Base-by-base conservation (phyloP, 306 rosid species). In the Rubus idaeus region DNA sequence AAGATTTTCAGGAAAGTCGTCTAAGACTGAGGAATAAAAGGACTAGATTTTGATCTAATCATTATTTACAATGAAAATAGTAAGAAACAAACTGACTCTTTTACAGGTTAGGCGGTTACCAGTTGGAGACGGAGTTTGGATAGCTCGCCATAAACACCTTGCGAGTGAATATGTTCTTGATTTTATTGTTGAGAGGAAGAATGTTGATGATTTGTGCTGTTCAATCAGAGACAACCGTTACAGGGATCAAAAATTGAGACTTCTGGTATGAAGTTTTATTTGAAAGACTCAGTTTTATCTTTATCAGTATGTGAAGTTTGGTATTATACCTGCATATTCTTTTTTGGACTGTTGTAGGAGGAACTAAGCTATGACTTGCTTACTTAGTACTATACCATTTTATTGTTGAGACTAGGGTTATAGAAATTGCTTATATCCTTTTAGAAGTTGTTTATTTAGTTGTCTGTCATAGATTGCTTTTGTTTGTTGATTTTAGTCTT, bases 51-150 rank as follows among this genome's bases (percentile, higher is more conserved):
- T n/a, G n/a, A n/a, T n/a, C 5, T 35, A 37, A 18, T 51, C 2
- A 3, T 52, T 8, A 52, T 37, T 53, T 11, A 20, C 20, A 10
- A 3, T n/a, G 12, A 10, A 20, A 53, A 53, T 53, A 55, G n/a
- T 74, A 10, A 40, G 74, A 61, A 71, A 52, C 30, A 41, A 55
- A 69, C 77, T 77, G 73, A 70, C 69, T 80, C 75, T 67, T 80
- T 14, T 78, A 44, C 83, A 95, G 98, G 96, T 92, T 79, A 89
- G 93, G 82, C 84, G 93, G 74, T 86, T 95, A 70, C 96, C 98
- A 40, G 93, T 95, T 83, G 98, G 97, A 83, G 98, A 94, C 57
- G 98, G 92, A 75, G 92, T 94, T 75, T 94, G 98, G 98, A 86
- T 94, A 81, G 98, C 97, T 10, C 91, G 84, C 68, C 98, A 92